Evolutionary conservation across 1,284 basidiomycete genomes (phyloP).

Genomic region (Apiotrichum sp.): DNA sequence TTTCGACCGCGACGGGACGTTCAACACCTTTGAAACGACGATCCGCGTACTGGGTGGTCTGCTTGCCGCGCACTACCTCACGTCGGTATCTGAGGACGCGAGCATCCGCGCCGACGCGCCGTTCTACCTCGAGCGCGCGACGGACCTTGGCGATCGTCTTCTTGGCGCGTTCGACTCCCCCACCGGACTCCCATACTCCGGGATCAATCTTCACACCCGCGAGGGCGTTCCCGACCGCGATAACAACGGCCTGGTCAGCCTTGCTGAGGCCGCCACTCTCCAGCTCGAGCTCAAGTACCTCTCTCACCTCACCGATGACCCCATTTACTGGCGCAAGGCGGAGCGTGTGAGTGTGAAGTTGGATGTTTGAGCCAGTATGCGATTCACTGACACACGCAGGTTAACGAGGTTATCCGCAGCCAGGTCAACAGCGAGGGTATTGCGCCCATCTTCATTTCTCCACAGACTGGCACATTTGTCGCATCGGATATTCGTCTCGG

Average conservation of each 20-base stretch:
- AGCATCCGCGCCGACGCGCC: slow-evolving; percentile 50
- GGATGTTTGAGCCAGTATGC: too few relatives aligned
- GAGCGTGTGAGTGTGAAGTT: slow-evolving; percentile 61
- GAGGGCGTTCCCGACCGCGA: slow-evolving; percentile 62
- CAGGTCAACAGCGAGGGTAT: slow-evolving; percentile 65
- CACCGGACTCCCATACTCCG: slow-evolving; percentile 72
- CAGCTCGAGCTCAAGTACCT: slow-evolving; percentile 89
- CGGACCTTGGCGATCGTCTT: slow-evolving; percentile 76
- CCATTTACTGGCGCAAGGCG: slow-evolving; percentile 71
- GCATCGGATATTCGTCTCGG: slow-evolving; percentile 78
- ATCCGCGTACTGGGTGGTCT: slow-evolving; percentile 77
- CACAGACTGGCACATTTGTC: slow-evolving; percentile 62
- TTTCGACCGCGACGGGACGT: slow-evolving; percentile 72
- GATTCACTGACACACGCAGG: slow-evolving; percentile 48
- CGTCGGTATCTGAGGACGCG: slow-evolving; percentile 46
- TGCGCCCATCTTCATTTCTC: slow-evolving; percentile 76
- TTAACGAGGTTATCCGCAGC: slow-evolving; percentile 48
- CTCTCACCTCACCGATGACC: slow-evolving; percentile 68
- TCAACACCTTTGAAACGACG: slow-evolving; percentile 89
- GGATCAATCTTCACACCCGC: slow-evolving; percentile 65
- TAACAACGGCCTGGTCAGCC: slow-evolving; percentile 63
- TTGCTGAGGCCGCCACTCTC: slow-evolving; percentile 76
- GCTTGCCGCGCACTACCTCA: slow-evolving; percentile 71
- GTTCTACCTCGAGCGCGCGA: slow-evolving; percentile 67
- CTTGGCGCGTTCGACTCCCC: slow-evolving; percentile 77